Evolutionary conservation across 208 protist genomes (phyloP).

Genomic region (Trypanosoma avium): DNA sequence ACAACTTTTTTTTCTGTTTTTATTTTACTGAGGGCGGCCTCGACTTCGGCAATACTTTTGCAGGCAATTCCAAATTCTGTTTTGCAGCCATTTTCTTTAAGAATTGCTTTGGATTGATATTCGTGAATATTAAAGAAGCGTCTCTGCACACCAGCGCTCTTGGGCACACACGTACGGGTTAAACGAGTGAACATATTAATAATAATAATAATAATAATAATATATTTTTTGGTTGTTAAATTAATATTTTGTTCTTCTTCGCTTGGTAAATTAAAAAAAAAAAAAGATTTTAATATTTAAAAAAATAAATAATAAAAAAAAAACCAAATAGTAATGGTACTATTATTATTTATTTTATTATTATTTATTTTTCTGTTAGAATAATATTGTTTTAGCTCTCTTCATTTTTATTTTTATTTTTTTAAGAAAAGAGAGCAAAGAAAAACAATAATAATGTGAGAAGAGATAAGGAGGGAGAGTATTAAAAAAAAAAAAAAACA

Average conservation of each 20-base stretch:
- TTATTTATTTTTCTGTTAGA: too few relatives aligned
- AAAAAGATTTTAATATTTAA: not conserved
- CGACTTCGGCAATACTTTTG: conserved; percentile 85
- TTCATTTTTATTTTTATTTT: too few relatives aligned
- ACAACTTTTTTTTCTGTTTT: conserved; percentile 94
- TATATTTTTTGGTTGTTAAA: not conserved
- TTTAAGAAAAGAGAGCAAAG: too few relatives aligned
- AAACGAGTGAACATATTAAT: conserved; percentile 69
- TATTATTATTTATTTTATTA: too few relatives aligned
- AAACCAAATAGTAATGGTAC: conserved; percentile 1
- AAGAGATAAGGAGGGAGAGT: not conserved
- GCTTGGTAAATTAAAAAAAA: too few relatives aligned
- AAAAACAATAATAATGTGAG: not conserved
- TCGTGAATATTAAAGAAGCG: conserved; percentile 93
- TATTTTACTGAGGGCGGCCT: conserved; percentile 87
- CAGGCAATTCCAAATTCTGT: conserved; percentile 91
- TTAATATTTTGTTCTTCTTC: too few relatives aligned
- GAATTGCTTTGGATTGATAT: conserved; percentile 91
- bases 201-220: too few relatives aligned
- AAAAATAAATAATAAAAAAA: too few relatives aligned
- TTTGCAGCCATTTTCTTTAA: conserved; percentile 88
- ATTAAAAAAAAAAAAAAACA: conserved; percentile 14
- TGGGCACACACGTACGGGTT: conserved; percentile 56
- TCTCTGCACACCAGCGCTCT: conserved; percentile 53
- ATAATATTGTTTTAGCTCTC: too few relatives aligned